Conservation (phyloP, 495 filamentous ascomycete genomes). For the Podospora comata region DNA sequence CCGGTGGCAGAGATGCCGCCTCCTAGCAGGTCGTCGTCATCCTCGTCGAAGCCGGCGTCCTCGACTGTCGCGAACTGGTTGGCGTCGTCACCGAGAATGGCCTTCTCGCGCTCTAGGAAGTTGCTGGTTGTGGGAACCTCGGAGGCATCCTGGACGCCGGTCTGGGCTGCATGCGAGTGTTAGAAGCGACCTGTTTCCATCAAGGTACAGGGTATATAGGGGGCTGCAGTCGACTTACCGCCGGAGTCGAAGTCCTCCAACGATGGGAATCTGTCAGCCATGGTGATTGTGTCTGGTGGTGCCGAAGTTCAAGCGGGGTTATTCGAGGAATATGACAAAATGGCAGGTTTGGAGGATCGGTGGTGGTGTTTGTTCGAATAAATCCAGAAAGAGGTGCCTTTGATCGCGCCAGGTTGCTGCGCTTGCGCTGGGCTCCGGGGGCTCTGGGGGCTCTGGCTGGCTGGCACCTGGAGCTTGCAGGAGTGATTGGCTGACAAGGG, state of each 20-base stretch:
- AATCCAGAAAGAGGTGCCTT: constrained; percentile 14
- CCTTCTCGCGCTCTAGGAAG: constrained; percentile 87
- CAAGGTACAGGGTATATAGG: constrained; percentile 9
- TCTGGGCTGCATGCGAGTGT: constrained; percentile 37
- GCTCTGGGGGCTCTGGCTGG: background rate
- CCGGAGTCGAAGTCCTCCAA: constrained; percentile 94
- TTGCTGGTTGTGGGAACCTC: constrained; percentile 58
- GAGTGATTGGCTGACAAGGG: constrained; percentile 10
- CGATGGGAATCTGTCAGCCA: constrained; percentile 96
- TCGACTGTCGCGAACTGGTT: constrained; percentile 79
- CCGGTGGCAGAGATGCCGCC: constrained; percentile 52
- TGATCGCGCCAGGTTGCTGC: constrained; percentile 22
- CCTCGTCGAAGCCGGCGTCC: constrained; percentile 63
- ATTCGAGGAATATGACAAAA: background rate
- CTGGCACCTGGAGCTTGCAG: constrained; percentile 1
- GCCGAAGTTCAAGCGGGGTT: background rate
- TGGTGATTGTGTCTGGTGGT: constrained; percentile 37
- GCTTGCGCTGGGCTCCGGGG: constrained; percentile 6
- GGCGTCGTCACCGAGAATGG: constrained; percentile 85
- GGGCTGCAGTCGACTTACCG: constrained; percentile 45
- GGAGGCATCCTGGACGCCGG: constrained; percentile 41
- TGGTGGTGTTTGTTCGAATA: background rate
- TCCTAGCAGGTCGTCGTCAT: constrained; percentile 77
- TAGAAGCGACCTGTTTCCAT: constrained; percentile 26
- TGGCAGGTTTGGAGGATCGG: background rate